A percentile compares a stretch with the other conserved stretches of the same genome.
Evolutionary conservation across 306 rosid genomes (phyloP).

Genomic region (Medicago truncatula): MtrunA17r5.0-ANR NC_053042.1:35745501-35746000

Average conservation of each 20-base stretch:
- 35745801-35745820: slow-evolving; percentile 39
- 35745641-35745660: slow-evolving; percentile 77
- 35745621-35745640: slow-evolving; percentile 66
- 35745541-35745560: not conserved
- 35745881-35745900: slow-evolving; percentile 17
- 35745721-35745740: slow-evolving; percentile 57
- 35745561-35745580: too few relatives aligned
- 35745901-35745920: slow-evolving; percentile 18
- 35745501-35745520: not conserved
- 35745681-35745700: slow-evolving; percentile 2
- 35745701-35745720: slow-evolving; percentile 1
- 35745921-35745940: slow-evolving; percentile 27
- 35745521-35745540: not conserved
- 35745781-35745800: not conserved
- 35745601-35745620: slow-evolving; percentile 28
- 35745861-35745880: not conserved
- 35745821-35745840: slow-evolving; percentile 8
- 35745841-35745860: slow-evolving; percentile 22
- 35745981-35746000: not conserved
- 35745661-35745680: slow-evolving; percentile 52
- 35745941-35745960: slow-evolving; percentile 3
- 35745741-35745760: not conserved
- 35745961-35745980: not conserved
- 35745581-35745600: not conserved
- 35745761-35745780: slow-evolving; percentile 41